Percentiles rank a stretch among this genome's conserved stretches.
These are phyloP conservation scores for Solanum hybrid DNA, from an alignment of 305 asterid genomes.

Conservation along the genomic window DNA sequence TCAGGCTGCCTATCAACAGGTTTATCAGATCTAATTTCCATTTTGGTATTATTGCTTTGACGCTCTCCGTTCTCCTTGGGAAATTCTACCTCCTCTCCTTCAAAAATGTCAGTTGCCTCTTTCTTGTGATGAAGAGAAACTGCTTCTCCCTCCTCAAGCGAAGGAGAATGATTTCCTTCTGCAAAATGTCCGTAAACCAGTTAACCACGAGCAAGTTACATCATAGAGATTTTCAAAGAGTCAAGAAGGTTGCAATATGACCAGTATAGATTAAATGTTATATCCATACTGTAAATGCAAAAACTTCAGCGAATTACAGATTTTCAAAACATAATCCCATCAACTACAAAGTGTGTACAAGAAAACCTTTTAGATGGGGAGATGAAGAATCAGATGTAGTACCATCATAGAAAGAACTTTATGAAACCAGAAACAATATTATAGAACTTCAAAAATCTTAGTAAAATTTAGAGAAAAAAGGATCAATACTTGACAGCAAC, in stretches of 20 bases:
- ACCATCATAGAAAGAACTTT: background rate
- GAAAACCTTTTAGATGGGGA: background rate
- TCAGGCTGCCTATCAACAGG: slow-evolving; percentile 59
- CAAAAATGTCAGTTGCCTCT: slow-evolving; percentile 48
- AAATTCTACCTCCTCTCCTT: slow-evolving; percentile 71
- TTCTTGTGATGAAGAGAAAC: slow-evolving; percentile 31
- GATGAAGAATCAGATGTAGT: background rate
- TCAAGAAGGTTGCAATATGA: background rate
- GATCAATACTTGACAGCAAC: background rate
- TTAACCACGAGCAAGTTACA: background rate
- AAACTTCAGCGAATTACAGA: background rate
- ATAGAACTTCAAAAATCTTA: background rate
- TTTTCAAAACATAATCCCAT: background rate
- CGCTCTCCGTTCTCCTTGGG: slow-evolving; percentile 78
- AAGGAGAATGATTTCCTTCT: slow-evolving; percentile 44
- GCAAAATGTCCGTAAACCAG: background rate
- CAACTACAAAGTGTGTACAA: background rate
- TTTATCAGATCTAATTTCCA: slow-evolving; percentile 38
- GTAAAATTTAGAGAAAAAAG: background rate
- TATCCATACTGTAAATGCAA: background rate
- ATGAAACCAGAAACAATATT: background rate
- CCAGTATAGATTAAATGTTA: background rate
- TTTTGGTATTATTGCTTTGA: slow-evolving; percentile 57
- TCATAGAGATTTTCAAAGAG: background rate
- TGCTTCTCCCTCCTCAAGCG: slow-evolving; percentile 39